A percentile compares a stretch with the other conserved stretches of the same genome.
Conservation (phyloP, 108 stramenopile species). For the Skeletonema tropicum region DNA sequence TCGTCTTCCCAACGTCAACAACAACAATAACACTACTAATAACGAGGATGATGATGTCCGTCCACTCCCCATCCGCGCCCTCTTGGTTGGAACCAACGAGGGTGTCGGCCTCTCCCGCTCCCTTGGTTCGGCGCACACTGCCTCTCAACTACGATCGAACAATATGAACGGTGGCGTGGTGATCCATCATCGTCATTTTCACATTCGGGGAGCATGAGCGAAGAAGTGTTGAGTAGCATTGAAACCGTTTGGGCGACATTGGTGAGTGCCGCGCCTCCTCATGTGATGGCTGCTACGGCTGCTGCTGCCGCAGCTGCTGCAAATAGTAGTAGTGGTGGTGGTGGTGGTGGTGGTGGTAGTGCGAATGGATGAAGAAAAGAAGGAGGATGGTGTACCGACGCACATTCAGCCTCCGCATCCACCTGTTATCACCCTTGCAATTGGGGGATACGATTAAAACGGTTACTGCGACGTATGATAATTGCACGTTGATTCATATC, state of each 20-base stretch:
- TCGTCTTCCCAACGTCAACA: neutral
- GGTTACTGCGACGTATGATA: conserved; percentile 42
- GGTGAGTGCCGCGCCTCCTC: conserved; percentile 44
- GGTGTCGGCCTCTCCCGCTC: conserved; percentile 54
- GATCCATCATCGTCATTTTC: conserved; percentile 6
- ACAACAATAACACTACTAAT: neutral
- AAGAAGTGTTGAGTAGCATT: conserved; percentile 45
- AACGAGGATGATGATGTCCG: neutral
- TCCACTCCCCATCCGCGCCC: conserved; percentile 37
- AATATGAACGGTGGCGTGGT: neutral
- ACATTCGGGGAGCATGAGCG: conserved; percentile 30
- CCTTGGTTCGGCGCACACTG: conserved; percentile 41
- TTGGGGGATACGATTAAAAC: conserved; percentile 31
- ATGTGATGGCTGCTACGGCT: conserved; percentile 40
- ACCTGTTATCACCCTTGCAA: conserved; percentile 28
- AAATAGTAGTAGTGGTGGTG: neutral
- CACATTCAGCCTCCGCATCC: conserved; percentile 48
- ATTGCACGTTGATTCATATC: conserved; percentile 47
- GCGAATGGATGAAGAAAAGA: neutral
- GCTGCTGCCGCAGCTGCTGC: neutral
- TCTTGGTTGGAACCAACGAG: conserved; percentile 57
- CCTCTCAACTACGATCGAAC: conserved; percentile 1
- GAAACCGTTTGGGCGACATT: conserved; percentile 55
- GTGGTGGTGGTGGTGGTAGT: neutral
- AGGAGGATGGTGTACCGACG: neutral